Evolutionary conservation across 805 yeast species (phyloP), one percentile per base, ranked within the genome.

Genomic region (Ogataea trehalophila): DNA sequence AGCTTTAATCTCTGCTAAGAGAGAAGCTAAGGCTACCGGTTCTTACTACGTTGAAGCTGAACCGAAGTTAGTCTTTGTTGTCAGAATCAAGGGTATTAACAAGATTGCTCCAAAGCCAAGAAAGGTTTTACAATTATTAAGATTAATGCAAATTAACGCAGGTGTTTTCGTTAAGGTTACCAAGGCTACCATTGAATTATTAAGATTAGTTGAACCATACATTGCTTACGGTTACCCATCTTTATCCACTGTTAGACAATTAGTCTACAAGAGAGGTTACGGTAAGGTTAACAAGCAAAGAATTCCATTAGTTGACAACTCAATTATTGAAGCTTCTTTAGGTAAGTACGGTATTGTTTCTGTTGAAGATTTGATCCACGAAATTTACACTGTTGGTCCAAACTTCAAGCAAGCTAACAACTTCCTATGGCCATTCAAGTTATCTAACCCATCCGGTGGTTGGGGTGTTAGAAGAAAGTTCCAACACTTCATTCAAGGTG

Each of bases 31-130:
- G 81, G 91, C 92, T 73, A 76, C 83, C 69, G 95, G 95, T 74
- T 83, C 94, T 68, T 87, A 84, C 89, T 91, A 83, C 81, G 95
- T 89, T 67, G 89, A 83, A 69, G 97, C 95, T 74, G 92, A 91
- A 83, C 82, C 84, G 69, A 90, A 88, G 77, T 85, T 91, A 69
- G 95, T 88, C 61, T 89, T 91, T 74, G 95, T 91, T 70, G 83
- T 91, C 75, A 89, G 98, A 86, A 91, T 91, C 85, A 91, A 91
- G 92, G 97, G 97, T 91, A 88, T 91, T 75, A 87, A 80, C 91
- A 91, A 90, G 86, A 89, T 91, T 67, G 87, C 97, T 71, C 97
- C 97, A 70, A 91, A 91, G 86, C 96, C 97, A 83, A 90, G 97
- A 87, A 91, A 91, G 87, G 96, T 91, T 68, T 75, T 89, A 74